Percentiles rank a stretch among this genome's conserved stretches.
These are phyloP conservation scores for Metschnikowia kunwiensis DNA, from an alignment of 805 yeast genomes.

Conservation along the genomic window DNA sequence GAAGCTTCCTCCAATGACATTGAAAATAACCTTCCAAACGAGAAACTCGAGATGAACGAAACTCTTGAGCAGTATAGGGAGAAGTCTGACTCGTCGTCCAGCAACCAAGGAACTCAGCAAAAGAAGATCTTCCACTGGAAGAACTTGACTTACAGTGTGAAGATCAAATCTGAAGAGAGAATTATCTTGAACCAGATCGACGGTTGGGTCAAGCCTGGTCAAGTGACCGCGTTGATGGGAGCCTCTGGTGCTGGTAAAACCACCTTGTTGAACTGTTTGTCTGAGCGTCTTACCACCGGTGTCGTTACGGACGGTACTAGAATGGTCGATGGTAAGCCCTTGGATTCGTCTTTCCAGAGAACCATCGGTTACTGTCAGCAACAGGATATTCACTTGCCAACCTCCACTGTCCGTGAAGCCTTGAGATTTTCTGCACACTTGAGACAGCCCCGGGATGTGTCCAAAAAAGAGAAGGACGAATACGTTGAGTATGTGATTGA, in stretches of 20 bases:
- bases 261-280: conserved; percentile 67
- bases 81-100: conserved; percentile 12
- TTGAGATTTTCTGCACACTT: conserved; percentile 66
- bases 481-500: conserved; percentile 69
- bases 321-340: conserved; percentile 63
- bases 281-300: conserved; percentile 69
- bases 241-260: conserved; percentile 89
- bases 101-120: conserved; percentile 11
- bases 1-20: conserved; percentile 31
- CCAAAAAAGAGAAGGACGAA: conserved; percentile 55
- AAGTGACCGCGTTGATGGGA: conserved; percentile 80
- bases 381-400: conserved; percentile 70
- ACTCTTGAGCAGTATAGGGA: conserved; percentile 26
- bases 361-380: conserved; percentile 81
- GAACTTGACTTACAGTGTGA: conserved; percentile 35
- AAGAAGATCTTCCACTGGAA: conserved; percentile 37
- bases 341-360: conserved; percentile 67
- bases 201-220: conserved; percentile 80
- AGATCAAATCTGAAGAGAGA: conserved; percentile 36
- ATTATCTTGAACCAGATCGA: conserved; percentile 39
- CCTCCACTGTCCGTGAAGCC: conserved; percentile 73
- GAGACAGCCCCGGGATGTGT: conserved; percentile 61
- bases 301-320: conserved; percentile 60
- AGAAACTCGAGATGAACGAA: conserved; percentile 29
- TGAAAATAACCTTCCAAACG: conserved; percentile 31